Base-by-base conservation (phyloP, 2,329 filamentous ascomycete genomes). In the Colletotrichum sidae region DNA sequence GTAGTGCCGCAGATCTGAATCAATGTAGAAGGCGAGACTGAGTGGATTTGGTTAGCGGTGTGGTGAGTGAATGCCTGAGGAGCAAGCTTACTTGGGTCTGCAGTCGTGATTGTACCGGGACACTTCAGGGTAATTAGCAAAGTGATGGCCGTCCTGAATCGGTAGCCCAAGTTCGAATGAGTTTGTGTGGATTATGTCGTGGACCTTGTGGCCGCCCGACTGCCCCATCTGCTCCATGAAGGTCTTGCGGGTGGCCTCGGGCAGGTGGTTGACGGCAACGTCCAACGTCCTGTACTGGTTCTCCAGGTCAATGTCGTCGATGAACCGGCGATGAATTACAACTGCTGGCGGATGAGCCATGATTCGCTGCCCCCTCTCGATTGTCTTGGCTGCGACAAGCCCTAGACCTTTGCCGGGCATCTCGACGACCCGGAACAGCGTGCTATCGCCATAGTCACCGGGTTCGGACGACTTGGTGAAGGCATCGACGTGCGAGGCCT, bases 91-190 rank as follows among this genome's bases (percentile, higher is more conserved):
- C 76, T 78, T 78, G 25, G 77, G 75, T 51, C 72, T 71, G 53
- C 77, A 78, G 9, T 72, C 77, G 17, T 78, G 77, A 53, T 78
- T 78, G 33, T 77, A 55, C 11, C 76, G 73, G 73, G 77, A 50
- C 15, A 17, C 46, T 0, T 45, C 61, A 0, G 52, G 64, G 15
- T 53, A 67, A 8, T 61, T 68, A 0, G 70, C 77, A 35, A 76
- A 71, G 42, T 73, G 70, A 33, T 68, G 72, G 9, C 60, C 67
- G 65, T 55, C 66, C 1, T 39, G 52, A 8, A 69, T 61, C 1
- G 74, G 65, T 0, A 67, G 54, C 7, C 64, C 39, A 17, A 67
- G n/a, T 3, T 74, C 74, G 62, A 76, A 76, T 4, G 76, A 72
- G 63, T 79, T 78, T n/a, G 76, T 77, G 11, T 73, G 69, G 11